Evolutionary conservation across 768 basidiomycete genomes (phyloP), one percentile per base, ranked within the genome.

Genomic region (Rhodotorula toruloides): DNA sequence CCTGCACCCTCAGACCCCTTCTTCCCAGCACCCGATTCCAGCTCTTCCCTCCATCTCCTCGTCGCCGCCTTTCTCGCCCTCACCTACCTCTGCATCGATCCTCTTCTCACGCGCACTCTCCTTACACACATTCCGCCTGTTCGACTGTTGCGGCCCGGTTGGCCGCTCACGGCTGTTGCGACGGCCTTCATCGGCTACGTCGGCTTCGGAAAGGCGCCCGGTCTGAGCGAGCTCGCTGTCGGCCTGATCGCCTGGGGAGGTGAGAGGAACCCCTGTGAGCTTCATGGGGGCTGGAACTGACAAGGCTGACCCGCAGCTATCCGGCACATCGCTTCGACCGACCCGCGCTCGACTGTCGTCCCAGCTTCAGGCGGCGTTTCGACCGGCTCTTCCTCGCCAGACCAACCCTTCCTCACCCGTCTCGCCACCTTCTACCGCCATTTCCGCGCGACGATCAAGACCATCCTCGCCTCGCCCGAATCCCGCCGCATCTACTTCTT

Each of bases 401-500:
- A 39, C 14, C 17, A 46, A 34, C 42, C 67, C 0, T 27, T 71
- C 44, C 50, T 63, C 59, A 22, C 63, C 19, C 55, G 63, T 34
- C 46, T 70, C 14, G 58, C 69, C 34, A 62, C 54, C 48, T 77
- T 72, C 34, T 79, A 61, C 73, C 77, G 61, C 47, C 75, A 65
- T 42, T 48, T 69, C 70, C 76, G 78, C 48, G 74, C 79, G 19
- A 91, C 96, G 77, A 79, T 97, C 58, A 93, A 94, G 75, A 87
- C 89, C 17, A 90, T 99, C 61, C 81, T 98, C 43, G 86, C 87
- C 27, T 94, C 94, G 72, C 85, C 87, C 6, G 92, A 98, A 76
- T 93, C 91, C 27, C 83, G 91, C 73, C 89, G 89, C 78, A 98
- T 99, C 63, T 97, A 93, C 78, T 97, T 94, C 78, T 99, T 99